These are phyloP conservation scores for Fusarium sp. DNA, from an alignment of 2,329 filamentous ascomycete species.

Conservation along the genomic window DNA sequence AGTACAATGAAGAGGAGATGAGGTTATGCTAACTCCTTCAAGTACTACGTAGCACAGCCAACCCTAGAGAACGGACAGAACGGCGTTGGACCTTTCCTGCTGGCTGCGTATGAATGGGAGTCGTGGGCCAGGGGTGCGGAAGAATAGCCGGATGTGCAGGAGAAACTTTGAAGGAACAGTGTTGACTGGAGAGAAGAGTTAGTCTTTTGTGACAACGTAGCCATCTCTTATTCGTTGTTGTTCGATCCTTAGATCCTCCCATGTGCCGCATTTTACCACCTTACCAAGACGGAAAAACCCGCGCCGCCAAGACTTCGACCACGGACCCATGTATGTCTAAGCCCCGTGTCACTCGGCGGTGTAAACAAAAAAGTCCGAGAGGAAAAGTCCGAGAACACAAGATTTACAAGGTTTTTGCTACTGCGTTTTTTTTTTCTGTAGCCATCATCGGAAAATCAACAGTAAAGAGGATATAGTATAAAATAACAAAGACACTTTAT, in stretches of 20 bases:
- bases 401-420: background rate
- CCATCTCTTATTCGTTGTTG: background rate
- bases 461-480: too few relatives aligned
- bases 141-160: too few relatives aligned
- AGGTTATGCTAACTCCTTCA: background rate
- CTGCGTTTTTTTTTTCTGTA: too few relatives aligned
- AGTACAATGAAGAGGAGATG: conserved; percentile 21
- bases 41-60: conserved; percentile 32
- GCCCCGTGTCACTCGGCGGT: background rate
- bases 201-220: background rate
- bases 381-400: background rate
- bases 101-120: conserved; percentile 39
- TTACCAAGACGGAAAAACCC: background rate
- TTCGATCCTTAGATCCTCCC: background rate
- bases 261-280: background rate
- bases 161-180: background rate
- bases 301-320: background rate
- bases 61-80: conserved; percentile 30
- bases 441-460: too few relatives aligned
- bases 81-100: conserved; percentile 36
- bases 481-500: too few relatives aligned
- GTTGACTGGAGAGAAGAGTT: background rate
- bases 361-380: background rate
- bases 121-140: conserved; percentile 19
- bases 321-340: background rate